Percentiles rank a stretch among this genome's conserved stretches.
Evolutionary conservation across 148 eudicot species (phyloP).

Genomic region (Talinum fruticosum): DNA sequence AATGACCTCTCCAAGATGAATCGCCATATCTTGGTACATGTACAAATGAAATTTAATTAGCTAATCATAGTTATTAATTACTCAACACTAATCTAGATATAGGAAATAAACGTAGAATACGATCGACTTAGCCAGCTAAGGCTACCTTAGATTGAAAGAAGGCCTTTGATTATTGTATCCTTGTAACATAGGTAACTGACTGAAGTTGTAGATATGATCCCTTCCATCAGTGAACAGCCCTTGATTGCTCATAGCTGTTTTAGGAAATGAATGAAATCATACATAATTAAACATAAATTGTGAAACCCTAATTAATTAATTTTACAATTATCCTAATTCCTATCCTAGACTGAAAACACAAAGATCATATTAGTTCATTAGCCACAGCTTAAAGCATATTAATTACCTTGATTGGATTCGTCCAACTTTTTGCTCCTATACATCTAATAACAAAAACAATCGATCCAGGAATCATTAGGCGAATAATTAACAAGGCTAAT

Average conservation of each 20-base stretch:
- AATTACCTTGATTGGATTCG: constrained; percentile 71
- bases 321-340: background rate
- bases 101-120: background rate
- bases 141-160: constrained; percentile 51
- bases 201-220: constrained; percentile 65
- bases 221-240: constrained; percentile 46
- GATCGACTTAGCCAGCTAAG: background rate
- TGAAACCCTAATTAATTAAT: constrained; percentile 25
- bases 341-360: background rate
- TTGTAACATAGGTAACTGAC: constrained; percentile 75
- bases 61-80: background rate
- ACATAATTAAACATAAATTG: background rate
- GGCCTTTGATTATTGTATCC: constrained; percentile 46
- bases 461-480: background rate
- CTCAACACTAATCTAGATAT: background rate
- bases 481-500: background rate
- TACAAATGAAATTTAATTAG: background rate
- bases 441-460: constrained; percentile 45
- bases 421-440: constrained; percentile 85
- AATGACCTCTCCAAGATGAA: constrained; percentile 29
- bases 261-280: background rate
- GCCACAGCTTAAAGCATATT: background rate
- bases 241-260: constrained; percentile 42
- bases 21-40: constrained; percentile 31
- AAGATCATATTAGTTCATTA: background rate